A percentile compares a stretch with the other conserved stretches of the same genome.
These are phyloP conservation scores for Huiozyma naganishii DNA, from an alignment of 805 yeast species.

Conservation along the genomic window DNA sequence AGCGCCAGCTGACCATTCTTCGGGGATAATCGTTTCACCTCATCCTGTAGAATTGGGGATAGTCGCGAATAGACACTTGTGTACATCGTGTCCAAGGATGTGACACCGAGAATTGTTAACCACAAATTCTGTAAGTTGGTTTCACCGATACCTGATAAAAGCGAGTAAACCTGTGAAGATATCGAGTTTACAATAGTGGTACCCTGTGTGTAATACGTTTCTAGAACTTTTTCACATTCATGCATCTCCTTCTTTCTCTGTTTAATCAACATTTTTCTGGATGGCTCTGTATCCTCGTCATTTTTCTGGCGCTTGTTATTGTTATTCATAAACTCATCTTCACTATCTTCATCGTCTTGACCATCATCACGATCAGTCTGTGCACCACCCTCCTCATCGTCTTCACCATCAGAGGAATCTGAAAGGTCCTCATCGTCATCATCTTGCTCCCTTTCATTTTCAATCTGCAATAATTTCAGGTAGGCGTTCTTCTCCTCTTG, in stretches of 20 bases:
- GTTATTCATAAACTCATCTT: slow-evolving; percentile 13
- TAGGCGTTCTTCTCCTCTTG: slow-evolving; percentile 53
- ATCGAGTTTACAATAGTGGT: slow-evolving; percentile 64
- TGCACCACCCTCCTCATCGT: slow-evolving; percentile 18
- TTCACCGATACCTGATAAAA: slow-evolving; percentile 75
- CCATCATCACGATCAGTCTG: slow-evolving; percentile 25
- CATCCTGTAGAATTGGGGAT: slow-evolving; percentile 69
- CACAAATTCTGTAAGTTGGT: slow-evolving; percentile 60
- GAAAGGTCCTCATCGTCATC: slow-evolving; percentile 30
- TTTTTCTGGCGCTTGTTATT: slow-evolving; percentile 9
- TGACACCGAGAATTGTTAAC: slow-evolving; percentile 82
- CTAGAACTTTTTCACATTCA: slow-evolving; percentile 45
- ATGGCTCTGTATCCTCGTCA: slow-evolving; percentile 9
- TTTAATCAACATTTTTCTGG: slow-evolving; percentile 24
- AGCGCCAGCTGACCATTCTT: slow-evolving; percentile 23
- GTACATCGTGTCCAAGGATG: slow-evolving; percentile 62
- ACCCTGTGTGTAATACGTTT: slow-evolving; percentile 76
- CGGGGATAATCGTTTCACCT: slow-evolving; percentile 60
- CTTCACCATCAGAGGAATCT: slow-evolving; percentile 28
- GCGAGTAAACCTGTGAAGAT: slow-evolving; percentile 69
- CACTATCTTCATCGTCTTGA: slow-evolving; percentile 21
- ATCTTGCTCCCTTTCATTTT: slow-evolving; percentile 29
- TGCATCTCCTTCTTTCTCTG: slow-evolving; percentile 34
- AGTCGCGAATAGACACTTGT: slow-evolving; percentile 66
- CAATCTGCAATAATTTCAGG: slow-evolving; percentile 35